Evolutionary conservation across 108 stramenopile species (phyloP).

Genomic region (Skeletonema menzelii): DNA sequence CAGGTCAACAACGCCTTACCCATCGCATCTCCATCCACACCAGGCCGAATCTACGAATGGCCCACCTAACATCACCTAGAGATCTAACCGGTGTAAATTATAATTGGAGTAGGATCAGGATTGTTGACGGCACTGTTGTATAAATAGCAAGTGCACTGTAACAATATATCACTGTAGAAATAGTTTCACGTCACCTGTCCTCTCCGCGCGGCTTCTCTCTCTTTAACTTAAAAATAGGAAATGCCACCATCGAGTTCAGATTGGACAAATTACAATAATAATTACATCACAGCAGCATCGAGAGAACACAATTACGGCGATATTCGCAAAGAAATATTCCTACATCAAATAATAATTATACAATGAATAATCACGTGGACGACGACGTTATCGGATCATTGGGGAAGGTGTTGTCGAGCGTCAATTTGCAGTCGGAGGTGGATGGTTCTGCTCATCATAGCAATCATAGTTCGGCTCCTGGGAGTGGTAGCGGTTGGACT

Average conservation of each 20-base stretch:
- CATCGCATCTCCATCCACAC: no score
- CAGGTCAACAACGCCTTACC: no score
- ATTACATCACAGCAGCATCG: background rate
- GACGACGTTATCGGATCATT: conserved; percentile 31
- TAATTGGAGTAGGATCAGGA: background rate
- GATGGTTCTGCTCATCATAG: background rate
- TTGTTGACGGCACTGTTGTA: background rate
- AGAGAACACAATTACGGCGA: background rate
- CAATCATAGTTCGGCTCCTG: background rate
- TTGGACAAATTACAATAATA: background rate
- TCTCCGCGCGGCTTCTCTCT: background rate
- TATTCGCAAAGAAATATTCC: background rate
- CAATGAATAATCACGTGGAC: conserved; percentile 1
- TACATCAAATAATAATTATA: background rate
- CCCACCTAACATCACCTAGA: background rate
- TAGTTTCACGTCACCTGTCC: background rate
- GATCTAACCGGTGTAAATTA: background rate
- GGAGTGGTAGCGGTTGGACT: conserved; percentile 10
- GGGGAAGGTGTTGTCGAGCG: conserved; percentile 28
- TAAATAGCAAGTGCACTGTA: background rate
- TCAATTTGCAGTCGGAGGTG: conserved; percentile 16
- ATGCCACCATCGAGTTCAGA: conserved; percentile 1
- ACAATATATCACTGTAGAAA: background rate
- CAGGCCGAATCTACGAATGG: background rate
- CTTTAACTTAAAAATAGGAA: background rate